phyloP scores from a whole-genome alignment of 1,284 basidiomycete species.

The Apiotrichum akiyoshidainum region DNA sequence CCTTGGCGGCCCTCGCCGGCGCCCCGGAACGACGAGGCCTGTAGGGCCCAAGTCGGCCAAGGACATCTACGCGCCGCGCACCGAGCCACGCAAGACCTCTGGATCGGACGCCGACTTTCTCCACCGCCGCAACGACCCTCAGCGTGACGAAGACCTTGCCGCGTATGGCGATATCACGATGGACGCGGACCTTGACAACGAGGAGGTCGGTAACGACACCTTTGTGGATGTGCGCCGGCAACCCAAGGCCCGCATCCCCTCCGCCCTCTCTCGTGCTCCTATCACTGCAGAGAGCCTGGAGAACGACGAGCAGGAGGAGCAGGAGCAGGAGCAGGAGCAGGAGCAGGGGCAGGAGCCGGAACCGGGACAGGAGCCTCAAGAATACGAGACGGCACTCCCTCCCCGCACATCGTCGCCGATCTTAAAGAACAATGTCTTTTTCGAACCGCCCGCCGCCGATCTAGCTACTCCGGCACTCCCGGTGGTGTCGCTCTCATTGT shows the following conservation, averaged over 20 bases:
- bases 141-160: neutral
- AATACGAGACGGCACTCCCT: neutral
- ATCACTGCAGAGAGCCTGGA: neutral
- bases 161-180: neutral
- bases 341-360: neutral
- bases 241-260: neutral
- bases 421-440: no score
- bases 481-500: no score
- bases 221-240: slow-evolving; percentile 6
- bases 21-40: neutral
- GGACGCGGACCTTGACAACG: slow-evolving; percentile 1
- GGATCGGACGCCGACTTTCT: neutral
- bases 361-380: neutral
- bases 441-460: no score
- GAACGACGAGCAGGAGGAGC: neutral
- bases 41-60: neutral
- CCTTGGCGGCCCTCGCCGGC: neutral
- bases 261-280: neutral
- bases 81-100: neutral
- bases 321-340: neutral
- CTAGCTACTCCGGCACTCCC: no score
- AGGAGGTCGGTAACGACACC: slow-evolving; percentile 15
- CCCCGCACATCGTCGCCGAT: no score
- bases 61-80: neutral
- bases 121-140: neutral